Percentiles rank a stretch among this genome's conserved stretches.
Conservation (phyloP, 176 grass and related monocot species). For the Paspalum notatum region DNA sequence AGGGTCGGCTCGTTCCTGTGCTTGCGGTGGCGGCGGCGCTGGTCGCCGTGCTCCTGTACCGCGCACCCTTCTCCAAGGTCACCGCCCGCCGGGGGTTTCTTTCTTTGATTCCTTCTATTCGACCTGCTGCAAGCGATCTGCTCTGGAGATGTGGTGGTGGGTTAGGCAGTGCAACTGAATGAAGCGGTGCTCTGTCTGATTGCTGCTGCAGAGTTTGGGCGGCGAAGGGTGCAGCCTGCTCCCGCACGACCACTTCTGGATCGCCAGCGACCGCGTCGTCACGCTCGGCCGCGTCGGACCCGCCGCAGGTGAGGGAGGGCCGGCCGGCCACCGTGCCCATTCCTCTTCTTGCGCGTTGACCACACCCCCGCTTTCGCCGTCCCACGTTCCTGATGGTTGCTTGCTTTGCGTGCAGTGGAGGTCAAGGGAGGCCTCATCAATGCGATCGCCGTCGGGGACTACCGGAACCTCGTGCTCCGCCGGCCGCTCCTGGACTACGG, state of each 20-base stretch:
- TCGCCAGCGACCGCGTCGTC: slow-evolving; percentile 82
- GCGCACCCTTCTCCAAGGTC: slow-evolving; percentile 53
- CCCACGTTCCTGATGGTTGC: background rate
- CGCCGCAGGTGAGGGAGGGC: slow-evolving; percentile 58
- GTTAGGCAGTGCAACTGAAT: too few relatives aligned
- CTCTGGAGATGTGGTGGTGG: too few relatives aligned
- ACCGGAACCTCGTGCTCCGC: slow-evolving; percentile 41
- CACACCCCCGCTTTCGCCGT: background rate
- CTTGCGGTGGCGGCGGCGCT: slow-evolving; percentile 63
- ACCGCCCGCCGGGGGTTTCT: background rate
- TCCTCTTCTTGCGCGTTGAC: background rate
- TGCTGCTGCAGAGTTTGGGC: slow-evolving; percentile 54
- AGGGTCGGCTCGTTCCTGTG: slow-evolving; percentile 54
- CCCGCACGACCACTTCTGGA: slow-evolving; percentile 77
- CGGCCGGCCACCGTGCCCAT: background rate
- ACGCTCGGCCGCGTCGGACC: slow-evolving; percentile 69
- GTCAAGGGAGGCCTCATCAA: slow-evolving; percentile 75
- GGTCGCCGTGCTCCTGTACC: slow-evolving; percentile 62
- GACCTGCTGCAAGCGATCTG: too few relatives aligned
- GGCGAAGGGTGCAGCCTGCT: slow-evolving; percentile 76
- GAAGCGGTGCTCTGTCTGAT: too few relatives aligned
- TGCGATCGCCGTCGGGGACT: slow-evolving; percentile 63
- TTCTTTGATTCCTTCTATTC: too few relatives aligned
- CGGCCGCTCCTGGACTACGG: slow-evolving; percentile 70
- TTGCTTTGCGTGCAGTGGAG: slow-evolving; percentile 65